Conservation (phyloP, 257 asterid genomes). For the Cruciata laevipes region DNA sequence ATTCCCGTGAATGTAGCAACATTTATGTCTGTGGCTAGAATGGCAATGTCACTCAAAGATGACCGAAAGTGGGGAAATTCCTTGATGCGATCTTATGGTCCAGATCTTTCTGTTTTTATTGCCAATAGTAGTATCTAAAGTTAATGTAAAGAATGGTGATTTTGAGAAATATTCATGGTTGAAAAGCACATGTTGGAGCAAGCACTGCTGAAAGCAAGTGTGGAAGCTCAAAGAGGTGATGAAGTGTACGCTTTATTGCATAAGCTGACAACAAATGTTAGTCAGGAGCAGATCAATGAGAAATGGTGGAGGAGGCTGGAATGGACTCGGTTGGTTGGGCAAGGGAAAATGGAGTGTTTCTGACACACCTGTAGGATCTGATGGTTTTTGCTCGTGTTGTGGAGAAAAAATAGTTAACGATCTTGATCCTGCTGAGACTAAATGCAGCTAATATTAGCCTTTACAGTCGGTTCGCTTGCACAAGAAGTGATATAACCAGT, state of each 20-base stretch:
- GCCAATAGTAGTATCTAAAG: too few relatives aligned
- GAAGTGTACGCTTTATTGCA: constrained; percentile 65
- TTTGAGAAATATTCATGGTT: constrained; percentile 58
- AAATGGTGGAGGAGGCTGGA: constrained; percentile 89
- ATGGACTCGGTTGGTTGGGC: constrained; percentile 87
- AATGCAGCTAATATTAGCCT: too few relatives aligned
- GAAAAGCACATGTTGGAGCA: constrained; percentile 67
- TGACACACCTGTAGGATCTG: constrained; percentile 43
- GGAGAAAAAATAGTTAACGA: constrained; percentile 62
- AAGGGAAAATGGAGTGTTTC: constrained; percentile 59
- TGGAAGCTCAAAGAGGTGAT: constrained; percentile 56
- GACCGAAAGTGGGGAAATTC: constrained; percentile 56
- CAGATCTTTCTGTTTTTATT: constrained; percentile 66
- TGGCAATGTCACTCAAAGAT: constrained; percentile 71
- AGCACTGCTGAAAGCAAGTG: constrained; percentile 55
- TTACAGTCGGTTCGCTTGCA: too few relatives aligned
- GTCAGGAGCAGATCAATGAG: constrained; percentile 43
- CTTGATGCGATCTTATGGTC: constrained; percentile 73
- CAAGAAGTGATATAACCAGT: too few relatives aligned
- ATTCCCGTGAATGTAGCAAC: constrained; percentile 73
- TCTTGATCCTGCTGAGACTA: constrained; percentile 76
- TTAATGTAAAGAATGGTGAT: constrained; percentile 52
- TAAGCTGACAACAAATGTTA: constrained; percentile 60
- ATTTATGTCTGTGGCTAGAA: constrained; percentile 72
- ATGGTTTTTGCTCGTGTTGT: constrained; percentile 71